Percentiles rank a stretch among this genome's conserved stretches.
These are phyloP conservation scores for Trifolium dubium DNA, from an alignment of 306 rosid species.

Conservation along the genomic window DNA sequence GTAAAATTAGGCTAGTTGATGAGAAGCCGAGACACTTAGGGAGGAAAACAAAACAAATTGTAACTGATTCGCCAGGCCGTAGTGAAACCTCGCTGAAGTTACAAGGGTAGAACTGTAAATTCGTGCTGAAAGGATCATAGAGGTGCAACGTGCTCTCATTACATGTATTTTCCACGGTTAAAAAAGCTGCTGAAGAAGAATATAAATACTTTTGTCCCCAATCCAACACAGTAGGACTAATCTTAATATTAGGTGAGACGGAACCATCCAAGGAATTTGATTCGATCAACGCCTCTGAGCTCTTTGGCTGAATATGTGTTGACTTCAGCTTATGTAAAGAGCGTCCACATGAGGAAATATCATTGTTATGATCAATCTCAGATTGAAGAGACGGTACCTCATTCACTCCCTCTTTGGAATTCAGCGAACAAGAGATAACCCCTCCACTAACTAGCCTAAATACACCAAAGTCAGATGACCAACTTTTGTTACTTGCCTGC, in stretches of 20 bases:
- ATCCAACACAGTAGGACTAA: slow-evolving; percentile 73
- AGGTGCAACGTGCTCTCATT: slow-evolving; percentile 74
- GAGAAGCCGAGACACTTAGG: slow-evolving; percentile 80
- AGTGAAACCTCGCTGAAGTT: slow-evolving; percentile 74
- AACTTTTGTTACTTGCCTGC: slow-evolving; percentile 60
- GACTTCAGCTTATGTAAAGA: slow-evolving; percentile 57
- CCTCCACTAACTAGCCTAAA: slow-evolving; percentile 76
- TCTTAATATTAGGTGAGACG: slow-evolving; percentile 62
- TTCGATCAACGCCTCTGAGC: slow-evolving; percentile 46
- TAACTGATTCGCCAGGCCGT: slow-evolving; percentile 77
- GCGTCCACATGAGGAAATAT: slow-evolving; percentile 63
- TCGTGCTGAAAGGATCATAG: slow-evolving; percentile 87
- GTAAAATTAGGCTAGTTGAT: slow-evolving; percentile 82
- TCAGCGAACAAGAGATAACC: slow-evolving; percentile 77
- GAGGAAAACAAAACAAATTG: slow-evolving; percentile 73
- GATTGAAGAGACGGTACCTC: slow-evolving; percentile 58
- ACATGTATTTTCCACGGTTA: slow-evolving; percentile 82
- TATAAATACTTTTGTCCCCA: slow-evolving; percentile 75
- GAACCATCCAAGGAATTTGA: slow-evolving; percentile 57
- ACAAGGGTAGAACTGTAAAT: slow-evolving; percentile 89
- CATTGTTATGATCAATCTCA: slow-evolving; percentile 49
- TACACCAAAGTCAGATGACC: slow-evolving; percentile 81
- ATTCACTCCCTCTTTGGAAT: slow-evolving; percentile 56
- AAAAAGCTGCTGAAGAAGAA: slow-evolving; percentile 71
- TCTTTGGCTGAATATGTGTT: slow-evolving; percentile 48